These are phyloP conservation scores for Solanum paucissectum DNA, from an alignment of 257 asterid genomes.

Conservation along the genomic window DNA sequence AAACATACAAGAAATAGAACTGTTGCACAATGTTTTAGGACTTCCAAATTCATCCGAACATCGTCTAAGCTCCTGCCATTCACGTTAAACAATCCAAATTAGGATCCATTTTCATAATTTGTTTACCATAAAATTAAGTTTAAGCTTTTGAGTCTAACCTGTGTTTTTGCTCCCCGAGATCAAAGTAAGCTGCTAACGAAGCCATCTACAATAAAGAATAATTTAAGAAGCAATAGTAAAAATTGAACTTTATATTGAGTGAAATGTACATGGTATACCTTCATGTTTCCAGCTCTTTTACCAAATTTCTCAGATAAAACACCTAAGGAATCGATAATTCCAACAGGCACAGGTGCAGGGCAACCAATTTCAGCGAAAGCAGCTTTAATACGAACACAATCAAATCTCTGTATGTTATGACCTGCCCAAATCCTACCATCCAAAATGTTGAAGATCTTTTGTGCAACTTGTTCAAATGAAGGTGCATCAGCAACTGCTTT, in stretches of 20 bases:
- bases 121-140: neutral
- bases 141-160: constrained; percentile 25
- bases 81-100: neutral
- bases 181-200: constrained; percentile 79
- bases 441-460: constrained; percentile 49
- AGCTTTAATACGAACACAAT: constrained; percentile 67
- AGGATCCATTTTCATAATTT: neutral
- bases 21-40: constrained; percentile 90
- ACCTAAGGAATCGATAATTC: constrained; percentile 71
- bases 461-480: constrained; percentile 59
- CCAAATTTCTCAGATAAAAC: constrained; percentile 65
- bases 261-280: constrained; percentile 30
- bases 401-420: constrained; percentile 79
- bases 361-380: constrained; percentile 48
- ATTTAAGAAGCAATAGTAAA: neutral
- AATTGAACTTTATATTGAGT: neutral
- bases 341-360: constrained; percentile 61
- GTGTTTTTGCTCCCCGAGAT: constrained; percentile 87
- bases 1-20: constrained; percentile 62
- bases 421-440: constrained; percentile 97
- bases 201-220: constrained; percentile 52
- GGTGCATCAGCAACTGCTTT: constrained; percentile 61
- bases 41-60: constrained; percentile 89
- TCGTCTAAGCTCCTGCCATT: constrained; percentile 80
- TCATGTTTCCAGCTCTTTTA: constrained; percentile 92